phyloP scores from a whole-genome alignment of 331 rosid species.

The Arachis monticola region DNA sequence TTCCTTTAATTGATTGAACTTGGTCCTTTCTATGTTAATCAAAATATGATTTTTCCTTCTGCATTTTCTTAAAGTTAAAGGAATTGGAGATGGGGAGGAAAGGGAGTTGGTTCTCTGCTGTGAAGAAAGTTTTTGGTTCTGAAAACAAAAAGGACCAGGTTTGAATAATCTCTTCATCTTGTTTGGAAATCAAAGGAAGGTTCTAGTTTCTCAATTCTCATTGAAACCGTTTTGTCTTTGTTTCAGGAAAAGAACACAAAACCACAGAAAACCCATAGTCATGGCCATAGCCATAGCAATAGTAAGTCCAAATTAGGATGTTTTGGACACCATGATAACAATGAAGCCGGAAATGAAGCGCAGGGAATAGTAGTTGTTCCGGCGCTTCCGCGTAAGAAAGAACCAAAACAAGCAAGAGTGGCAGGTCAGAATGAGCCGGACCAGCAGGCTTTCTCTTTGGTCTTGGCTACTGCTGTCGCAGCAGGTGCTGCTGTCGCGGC shows the following conservation, averaged over 20 bases:
- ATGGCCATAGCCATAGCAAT: conserved; percentile 7
- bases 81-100: conserved; percentile 81
- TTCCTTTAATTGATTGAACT: background rate
- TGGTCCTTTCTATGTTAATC: conserved; percentile 15
- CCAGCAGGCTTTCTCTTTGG: conserved; percentile 77
- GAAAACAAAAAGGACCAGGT: conserved; percentile 85
- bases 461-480: conserved; percentile 80
- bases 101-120: conserved; percentile 81
- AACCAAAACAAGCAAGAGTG: conserved; percentile 34
- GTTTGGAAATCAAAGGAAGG: background rate
- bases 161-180: background rate
- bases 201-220: conserved; percentile 11
- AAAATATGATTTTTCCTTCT: background rate
- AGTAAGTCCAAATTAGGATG: conserved; percentile 57
- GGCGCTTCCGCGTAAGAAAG: conserved; percentile 44
- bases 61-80: conserved; percentile 30
- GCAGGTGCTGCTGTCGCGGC: conserved; percentile 93
- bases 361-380: conserved; percentile 41
- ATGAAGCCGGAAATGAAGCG: conserved; percentile 34
- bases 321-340: conserved; percentile 55
- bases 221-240: conserved; percentile 8
- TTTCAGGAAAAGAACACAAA: background rate
- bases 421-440: conserved; percentile 55
- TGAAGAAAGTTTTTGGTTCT: conserved; percentile 69
- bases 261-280: conserved; percentile 49